phyloP scores from a whole-genome alignment of 805 yeast genomes.

The Candida ovalis region DNA sequence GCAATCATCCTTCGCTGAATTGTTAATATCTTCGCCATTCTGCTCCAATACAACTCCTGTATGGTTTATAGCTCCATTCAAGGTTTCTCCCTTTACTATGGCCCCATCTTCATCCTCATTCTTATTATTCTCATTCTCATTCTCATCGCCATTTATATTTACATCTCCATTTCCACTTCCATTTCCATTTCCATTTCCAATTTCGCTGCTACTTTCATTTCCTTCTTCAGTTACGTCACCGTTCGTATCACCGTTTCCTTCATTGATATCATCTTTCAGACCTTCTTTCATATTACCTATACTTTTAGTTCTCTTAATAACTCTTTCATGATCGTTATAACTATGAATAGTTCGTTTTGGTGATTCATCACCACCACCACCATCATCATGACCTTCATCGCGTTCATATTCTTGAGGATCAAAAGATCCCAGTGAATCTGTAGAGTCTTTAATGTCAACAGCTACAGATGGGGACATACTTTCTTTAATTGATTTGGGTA shows the following conservation, averaged over 20 bases:
- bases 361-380: conserved; percentile 7
- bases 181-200: not conserved
- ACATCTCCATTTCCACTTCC: not conserved
- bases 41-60: not conserved
- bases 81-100: not conserved
- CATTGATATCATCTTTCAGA: no score
- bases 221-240: no score
- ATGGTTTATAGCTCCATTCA: not conserved
- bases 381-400: conserved; percentile 1
- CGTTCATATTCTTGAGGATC: not conserved
- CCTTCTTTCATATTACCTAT: no score
- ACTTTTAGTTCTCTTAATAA: conserved; percentile 18
- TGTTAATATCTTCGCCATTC: not conserved
- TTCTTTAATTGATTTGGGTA: conserved; percentile 4
- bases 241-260: no score
- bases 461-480: not conserved
- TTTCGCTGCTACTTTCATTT: no score
- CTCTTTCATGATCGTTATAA: conserved; percentile 10
- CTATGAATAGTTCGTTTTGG: conserved; percentile 14
- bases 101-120: not conserved
- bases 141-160: not conserved
- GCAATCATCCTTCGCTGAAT: not conserved
- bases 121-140: not conserved
- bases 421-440: not conserved
- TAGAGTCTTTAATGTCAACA: conserved; percentile 1